phyloP scores from a whole-genome alignment of 2,329 filamentous ascomycete genomes.

The Leptographium wingfieldii region DNA sequence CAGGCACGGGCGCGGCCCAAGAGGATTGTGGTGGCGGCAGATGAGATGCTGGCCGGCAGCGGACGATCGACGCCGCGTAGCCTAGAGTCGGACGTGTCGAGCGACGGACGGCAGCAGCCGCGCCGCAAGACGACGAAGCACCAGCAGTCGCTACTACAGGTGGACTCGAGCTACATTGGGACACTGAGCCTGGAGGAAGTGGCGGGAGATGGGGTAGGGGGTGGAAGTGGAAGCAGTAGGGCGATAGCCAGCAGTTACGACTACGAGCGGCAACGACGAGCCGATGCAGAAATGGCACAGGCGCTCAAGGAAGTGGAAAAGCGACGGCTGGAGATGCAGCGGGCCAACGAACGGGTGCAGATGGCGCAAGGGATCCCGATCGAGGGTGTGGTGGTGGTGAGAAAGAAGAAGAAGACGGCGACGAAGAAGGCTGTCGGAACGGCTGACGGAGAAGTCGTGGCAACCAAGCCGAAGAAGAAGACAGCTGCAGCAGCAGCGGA shows the following conservation, averaged over 20 bases:
- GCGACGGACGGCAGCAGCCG: slow-evolving; percentile 11
- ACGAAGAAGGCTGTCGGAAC: slow-evolving; percentile 51
- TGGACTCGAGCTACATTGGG: slow-evolving; percentile 75
- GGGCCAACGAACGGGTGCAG: slow-evolving; percentile 62
- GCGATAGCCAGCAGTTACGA: slow-evolving; percentile 27
- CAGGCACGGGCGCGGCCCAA: slow-evolving; percentile 31
- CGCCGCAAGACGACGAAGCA: slow-evolving; percentile 36
- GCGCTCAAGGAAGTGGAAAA: slow-evolving; percentile 84
- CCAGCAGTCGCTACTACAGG: slow-evolving; percentile 56
- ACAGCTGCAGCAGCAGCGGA: slow-evolving; percentile 10
- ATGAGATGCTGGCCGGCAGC: slow-evolving; percentile 57
- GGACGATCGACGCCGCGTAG: slow-evolving; percentile 35
- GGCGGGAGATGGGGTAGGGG: slow-evolving; percentile 25
- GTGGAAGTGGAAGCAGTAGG: slow-evolving; percentile 1
- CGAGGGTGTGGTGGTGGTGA: slow-evolving; percentile 54
- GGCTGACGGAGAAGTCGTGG: slow-evolving; percentile 37
- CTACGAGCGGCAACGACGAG: slow-evolving; percentile 54
- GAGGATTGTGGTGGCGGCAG: slow-evolving; percentile 57
- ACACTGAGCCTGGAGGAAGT: slow-evolving; percentile 58
- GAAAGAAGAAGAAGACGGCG: slow-evolving; percentile 49
- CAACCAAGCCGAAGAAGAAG: slow-evolving; percentile 48
- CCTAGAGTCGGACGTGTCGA: slow-evolving; percentile 40
- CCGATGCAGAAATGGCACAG: slow-evolving; percentile 78
- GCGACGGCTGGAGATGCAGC: slow-evolving; percentile 77
- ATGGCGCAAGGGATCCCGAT: slow-evolving; percentile 54